Conservation (phyloP, 306 rosid species). For the Vachellia pachyceras region DNA sequence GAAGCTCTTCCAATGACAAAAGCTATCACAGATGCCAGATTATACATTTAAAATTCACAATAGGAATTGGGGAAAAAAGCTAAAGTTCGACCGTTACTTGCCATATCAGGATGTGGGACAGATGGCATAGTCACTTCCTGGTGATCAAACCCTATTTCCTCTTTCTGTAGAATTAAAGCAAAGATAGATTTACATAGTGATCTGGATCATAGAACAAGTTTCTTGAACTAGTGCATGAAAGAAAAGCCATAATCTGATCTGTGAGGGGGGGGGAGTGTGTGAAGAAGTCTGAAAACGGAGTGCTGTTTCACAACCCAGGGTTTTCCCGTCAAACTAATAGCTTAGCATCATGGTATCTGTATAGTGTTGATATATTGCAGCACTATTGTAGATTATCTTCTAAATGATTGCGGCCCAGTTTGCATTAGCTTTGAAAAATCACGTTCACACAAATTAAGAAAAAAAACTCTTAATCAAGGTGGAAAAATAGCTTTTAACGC, state of each 20-base stretch:
- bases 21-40: conserved; percentile 59
- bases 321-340: neutral
- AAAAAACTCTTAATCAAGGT: too few species aligned
- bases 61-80: neutral
- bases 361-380: conserved; percentile 20
- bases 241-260: neutral
- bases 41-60: conserved; percentile 18
- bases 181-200: conserved; percentile 32
- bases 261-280: neutral
- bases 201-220: conserved; percentile 14
- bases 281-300: neutral
- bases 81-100: conserved; percentile 41
- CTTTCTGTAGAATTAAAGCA: conserved; percentile 65
- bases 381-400: conserved; percentile 22
- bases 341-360: neutral
- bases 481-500: too few species aligned
- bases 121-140: conserved; percentile 81
- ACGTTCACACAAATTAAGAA: too few species aligned
- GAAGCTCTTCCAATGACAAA: conserved; percentile 81
- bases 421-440: too few species aligned
- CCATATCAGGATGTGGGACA: conserved; percentile 80
- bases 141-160: conserved; percentile 75
- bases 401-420: too few species aligned
- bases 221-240: neutral
- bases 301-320: neutral